Conservation (phyloP, 768 basidiomycete species). For the Leucocoprinus leucothites region DNA sequence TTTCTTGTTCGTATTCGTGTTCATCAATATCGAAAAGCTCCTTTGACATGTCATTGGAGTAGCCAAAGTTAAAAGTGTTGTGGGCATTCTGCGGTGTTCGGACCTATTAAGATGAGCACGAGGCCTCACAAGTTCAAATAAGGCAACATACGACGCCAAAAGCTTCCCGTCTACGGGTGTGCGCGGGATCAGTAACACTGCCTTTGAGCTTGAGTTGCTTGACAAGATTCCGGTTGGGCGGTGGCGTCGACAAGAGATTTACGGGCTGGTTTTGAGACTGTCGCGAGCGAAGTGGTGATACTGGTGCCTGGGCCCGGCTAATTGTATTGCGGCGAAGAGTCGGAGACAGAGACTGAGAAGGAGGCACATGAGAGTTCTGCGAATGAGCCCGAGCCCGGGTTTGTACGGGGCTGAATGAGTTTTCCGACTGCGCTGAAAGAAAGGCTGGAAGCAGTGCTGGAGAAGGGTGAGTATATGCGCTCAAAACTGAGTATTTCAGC, state of each 20-base stretch:
- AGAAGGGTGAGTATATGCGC: slow-evolving; percentile 15
- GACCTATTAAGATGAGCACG: slow-evolving; percentile 23
- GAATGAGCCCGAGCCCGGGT: slow-evolving; percentile 56
- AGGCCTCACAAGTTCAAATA: slow-evolving; percentile 18
- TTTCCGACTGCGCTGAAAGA: slow-evolving; percentile 30
- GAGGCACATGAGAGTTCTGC: slow-evolving; percentile 35
- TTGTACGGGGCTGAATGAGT: slow-evolving; percentile 14
- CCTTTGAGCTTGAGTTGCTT: slow-evolving; percentile 64
- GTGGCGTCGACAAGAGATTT: slow-evolving; percentile 57
- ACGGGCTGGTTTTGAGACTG: slow-evolving; percentile 29
- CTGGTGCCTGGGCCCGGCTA: slow-evolving; percentile 22
- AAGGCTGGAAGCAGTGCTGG: slow-evolving; percentile 59
- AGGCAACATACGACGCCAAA: slow-evolving; percentile 34
- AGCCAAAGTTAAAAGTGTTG: slow-evolving; percentile 29
- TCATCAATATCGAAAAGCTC: slow-evolving; percentile 77
- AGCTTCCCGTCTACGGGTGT: slow-evolving; percentile 42
- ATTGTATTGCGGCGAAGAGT: slow-evolving; percentile 24
- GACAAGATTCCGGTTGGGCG: slow-evolving; percentile 56
- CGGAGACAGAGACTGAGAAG: slow-evolving; percentile 34
- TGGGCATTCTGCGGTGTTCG: slow-evolving; percentile 28
- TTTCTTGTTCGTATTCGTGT: slow-evolving; percentile 50
- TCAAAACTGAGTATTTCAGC: slow-evolving; percentile 6
- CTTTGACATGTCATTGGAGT: slow-evolving; percentile 41
- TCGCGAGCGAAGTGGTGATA: slow-evolving; percentile 33
- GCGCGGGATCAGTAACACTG: slow-evolving; percentile 70